These are phyloP conservation scores for Colletotrichum siamense DNA, from an alignment of 2,329 filamentous ascomycete species.

Conservation along the genomic window DNA sequence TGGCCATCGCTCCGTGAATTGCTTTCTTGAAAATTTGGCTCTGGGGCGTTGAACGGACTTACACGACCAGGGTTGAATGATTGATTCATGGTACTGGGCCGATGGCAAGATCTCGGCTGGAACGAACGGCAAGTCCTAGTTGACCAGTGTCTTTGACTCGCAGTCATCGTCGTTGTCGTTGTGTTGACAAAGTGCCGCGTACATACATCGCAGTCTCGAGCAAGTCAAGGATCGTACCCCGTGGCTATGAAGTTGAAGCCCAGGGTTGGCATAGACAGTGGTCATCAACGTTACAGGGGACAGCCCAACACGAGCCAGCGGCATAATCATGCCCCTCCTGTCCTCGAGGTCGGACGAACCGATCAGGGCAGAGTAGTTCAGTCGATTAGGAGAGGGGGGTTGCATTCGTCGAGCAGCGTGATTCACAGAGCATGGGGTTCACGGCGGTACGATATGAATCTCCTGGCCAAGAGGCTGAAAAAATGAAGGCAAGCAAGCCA, in stretches of 20 bases:
- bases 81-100: neutral
- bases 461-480: neutral
- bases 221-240: neutral
- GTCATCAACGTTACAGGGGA: neutral
- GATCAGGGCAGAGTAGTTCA: neutral
- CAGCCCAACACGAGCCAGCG: neutral
- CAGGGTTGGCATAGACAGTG: neutral
- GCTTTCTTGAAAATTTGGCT: neutral
- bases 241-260: neutral
- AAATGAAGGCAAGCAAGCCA: neutral
- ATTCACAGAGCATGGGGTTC: neutral
- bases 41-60: neutral
- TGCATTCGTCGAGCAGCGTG: neutral
- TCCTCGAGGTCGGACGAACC: conserved; percentile 12
- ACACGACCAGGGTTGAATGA: neutral
- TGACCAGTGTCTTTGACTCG: neutral
- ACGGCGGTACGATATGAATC: neutral
- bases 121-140: neutral
- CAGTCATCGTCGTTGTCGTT: neutral
- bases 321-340: neutral
- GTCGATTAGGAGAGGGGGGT: neutral
- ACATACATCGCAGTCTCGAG: neutral
- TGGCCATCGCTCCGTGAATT: neutral
- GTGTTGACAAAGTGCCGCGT: neutral
- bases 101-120: neutral